Evolutionary conservation across 2,329 filamentous ascomycete genomes (phyloP), one percentile per base, ranked within the genome.

Genomic region (Arachnomyces sp.): DNA sequence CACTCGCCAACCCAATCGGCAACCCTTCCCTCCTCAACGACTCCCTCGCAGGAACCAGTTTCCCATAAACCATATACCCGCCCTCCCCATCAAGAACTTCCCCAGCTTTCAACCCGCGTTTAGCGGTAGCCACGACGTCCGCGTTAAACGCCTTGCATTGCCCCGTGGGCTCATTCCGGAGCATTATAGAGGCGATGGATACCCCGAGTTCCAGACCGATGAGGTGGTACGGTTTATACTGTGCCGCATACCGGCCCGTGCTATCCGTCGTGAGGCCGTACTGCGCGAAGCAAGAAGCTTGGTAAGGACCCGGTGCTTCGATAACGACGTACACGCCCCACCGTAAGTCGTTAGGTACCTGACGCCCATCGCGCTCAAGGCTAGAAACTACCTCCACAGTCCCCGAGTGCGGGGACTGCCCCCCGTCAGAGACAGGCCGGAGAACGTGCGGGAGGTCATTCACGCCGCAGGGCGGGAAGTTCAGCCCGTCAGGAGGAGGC

Each of bases 281-380:
- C 43, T 68, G 63, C 50, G 60, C 58, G 55, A 68, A 68, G 50
- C 59, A 68, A 12, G 65, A 65, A 38, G 51, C 57, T 43, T 65
- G 64, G 38, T 67, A 66, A n/a, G 59, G 52, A 12, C 56, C 61
- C 3, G 60, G 60, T 4, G 64, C 61, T 48, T 66, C 61, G 36
- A 70, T 66, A n/a, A 69, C 56, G 13, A 71, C 64, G 40, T 67
- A 70, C 2, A 68, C 65, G 9, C 65, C 66, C 59, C 60, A 69
- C 15, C 65, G 51, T 3, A 67, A 49, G 43, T 68, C 56, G 39
- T 67, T 64, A 46, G 60, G 59, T 0, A 62, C 60, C 34, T 55
- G 57, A n/a, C 66, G 54, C 2, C 65, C 65, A 42, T 70, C 63
- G 7, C 53, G 53, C 40, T 70, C 66, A 37, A 70, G 50, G 43